Percentiles rank a stretch among this genome's conserved stretches.
Evolutionary conservation across 192 early-diverging fungal species (phyloP).

Genomic region (Mortierella alpina): DNA sequence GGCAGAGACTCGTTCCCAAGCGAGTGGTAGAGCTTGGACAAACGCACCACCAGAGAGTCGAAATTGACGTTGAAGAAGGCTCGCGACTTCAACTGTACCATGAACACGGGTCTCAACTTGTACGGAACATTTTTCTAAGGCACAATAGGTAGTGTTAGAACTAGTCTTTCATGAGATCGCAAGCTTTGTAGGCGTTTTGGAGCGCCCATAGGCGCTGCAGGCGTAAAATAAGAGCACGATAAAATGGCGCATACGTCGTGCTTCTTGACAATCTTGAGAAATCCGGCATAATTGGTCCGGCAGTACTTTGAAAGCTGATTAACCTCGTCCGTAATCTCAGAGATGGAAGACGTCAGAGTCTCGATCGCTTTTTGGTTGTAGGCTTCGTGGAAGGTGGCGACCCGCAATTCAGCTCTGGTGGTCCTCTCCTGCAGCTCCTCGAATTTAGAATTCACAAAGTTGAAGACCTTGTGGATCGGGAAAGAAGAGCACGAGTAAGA

Average conservation of each 20-base stretch:
- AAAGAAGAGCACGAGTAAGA: constrained; percentile 3
- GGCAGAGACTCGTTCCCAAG: constrained; percentile 44
- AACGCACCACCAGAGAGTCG: constrained; percentile 84
- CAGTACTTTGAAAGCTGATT: constrained; percentile 82
- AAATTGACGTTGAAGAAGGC: constrained; percentile 89
- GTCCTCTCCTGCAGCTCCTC: constrained; percentile 79
- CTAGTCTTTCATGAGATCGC: no score
- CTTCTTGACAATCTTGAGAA: constrained; percentile 97
- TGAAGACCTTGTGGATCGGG: constrained; percentile 63
- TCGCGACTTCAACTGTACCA: constrained; percentile 83
- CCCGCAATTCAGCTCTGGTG: constrained; percentile 69
- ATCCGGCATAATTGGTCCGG: constrained; percentile 85
- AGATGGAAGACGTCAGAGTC: constrained; percentile 70
- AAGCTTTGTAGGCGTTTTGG: no score
- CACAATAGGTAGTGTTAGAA: no score
- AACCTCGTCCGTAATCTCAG: constrained; percentile 80
- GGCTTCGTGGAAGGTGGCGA: constrained; percentile 54
- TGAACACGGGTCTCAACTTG: constrained; percentile 81
- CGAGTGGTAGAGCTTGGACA: constrained; percentile 83
- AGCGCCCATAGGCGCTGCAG: no score
- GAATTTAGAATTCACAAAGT: constrained; percentile 79
- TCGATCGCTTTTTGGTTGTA: constrained; percentile 64
- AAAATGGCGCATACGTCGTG: constrained; percentile 75
- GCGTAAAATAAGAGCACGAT: neutral
- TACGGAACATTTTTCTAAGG: constrained; percentile 59